Evolutionary conservation across 257 asterid species (phyloP), one percentile per base, ranked within the genome.

Genomic region (Nicotiana noctiflora): DNA sequence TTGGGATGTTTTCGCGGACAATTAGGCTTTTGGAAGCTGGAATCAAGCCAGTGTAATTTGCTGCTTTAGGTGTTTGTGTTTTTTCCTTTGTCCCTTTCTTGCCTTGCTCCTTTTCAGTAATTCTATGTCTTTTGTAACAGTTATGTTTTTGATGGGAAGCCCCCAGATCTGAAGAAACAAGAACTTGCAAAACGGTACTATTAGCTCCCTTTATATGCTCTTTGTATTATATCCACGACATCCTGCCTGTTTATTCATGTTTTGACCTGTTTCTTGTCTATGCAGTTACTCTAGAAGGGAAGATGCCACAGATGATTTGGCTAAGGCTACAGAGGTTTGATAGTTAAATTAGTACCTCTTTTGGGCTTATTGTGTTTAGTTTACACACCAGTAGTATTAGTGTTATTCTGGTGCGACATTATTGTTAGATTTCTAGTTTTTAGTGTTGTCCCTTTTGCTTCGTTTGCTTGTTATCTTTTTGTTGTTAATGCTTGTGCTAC

Each of bases 11-110:
- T 86, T 51, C 91, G 1, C 87, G 99, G 88, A 96, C 99, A 18
- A 96, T 94, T 83, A 90, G 98, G 88, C 94, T 96, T 84, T 82
- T 96, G 90, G 99, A 96, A 88, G 98, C 99, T 83, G 99, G 99
- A 88, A 94, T 96, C 66, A 96, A 94, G 88, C 99, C 99, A 66
- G 97, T 89, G 98, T 96, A 92, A 89, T 37, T 81, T 76, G 76
- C 70, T 77, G 79, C 60, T 74, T 61, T 76, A 49, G 77, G 34
- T 65, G 60, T 81, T 75, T 70, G 66, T 75, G 27, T 46, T 46
- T 63, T 17, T 67, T 31, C 64, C 80, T 64, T 68, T 44, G 77
- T 63, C 32, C 80, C 40, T 27, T 55, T 81, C 11, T 32, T 17
- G 44, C 68, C n/a, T 29, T 57, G 40, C 53, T 66, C 77, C 82